Percentiles rank a stretch among this genome's conserved stretches.
Conservation (phyloP, 106 monocot species). For the Allium sativum region DNA sequence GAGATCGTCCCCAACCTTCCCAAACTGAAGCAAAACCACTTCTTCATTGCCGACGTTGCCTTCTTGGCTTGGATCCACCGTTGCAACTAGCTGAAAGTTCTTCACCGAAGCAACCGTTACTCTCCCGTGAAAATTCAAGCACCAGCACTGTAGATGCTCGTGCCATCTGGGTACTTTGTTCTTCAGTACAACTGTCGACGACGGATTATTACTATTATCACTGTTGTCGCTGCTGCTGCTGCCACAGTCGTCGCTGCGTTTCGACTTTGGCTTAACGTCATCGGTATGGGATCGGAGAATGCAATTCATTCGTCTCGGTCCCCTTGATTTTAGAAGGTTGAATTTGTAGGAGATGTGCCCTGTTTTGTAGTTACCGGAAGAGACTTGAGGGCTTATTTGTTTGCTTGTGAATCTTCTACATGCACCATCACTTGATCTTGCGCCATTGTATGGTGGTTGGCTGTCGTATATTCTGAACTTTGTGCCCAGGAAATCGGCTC, state of each 20-base stretch:
- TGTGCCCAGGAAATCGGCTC: constrained; percentile 62
- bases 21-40: constrained; percentile 60
- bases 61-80: constrained; percentile 23
- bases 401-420: constrained; percentile 50
- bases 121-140: constrained; percentile 69
- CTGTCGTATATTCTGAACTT: constrained; percentile 64
- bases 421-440: constrained; percentile 34
- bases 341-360: constrained; percentile 59
- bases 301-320: constrained; percentile 65
- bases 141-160: constrained; percentile 80
- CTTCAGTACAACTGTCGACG: constrained; percentile 18
- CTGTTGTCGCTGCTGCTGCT: too few species aligned
- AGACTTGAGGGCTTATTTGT: constrained; percentile 40
- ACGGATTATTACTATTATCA: too few species aligned
- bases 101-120: constrained; percentile 76
- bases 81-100: constrained; percentile 63
- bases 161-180: constrained; percentile 79
- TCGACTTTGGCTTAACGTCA: constrained; percentile 1
- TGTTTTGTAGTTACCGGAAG: constrained; percentile 43
- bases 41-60: constrained; percentile 29
- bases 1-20: constrained; percentile 61
- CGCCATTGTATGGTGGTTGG: constrained; percentile 41
- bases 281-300: constrained; percentile 14
- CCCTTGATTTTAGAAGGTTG: constrained; percentile 62
- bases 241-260: not conserved